These are phyloP conservation scores for Exophiala aquamarina DNA, from an alignment of 2,329 filamentous ascomycete genomes.

Conservation along the genomic window DNA sequence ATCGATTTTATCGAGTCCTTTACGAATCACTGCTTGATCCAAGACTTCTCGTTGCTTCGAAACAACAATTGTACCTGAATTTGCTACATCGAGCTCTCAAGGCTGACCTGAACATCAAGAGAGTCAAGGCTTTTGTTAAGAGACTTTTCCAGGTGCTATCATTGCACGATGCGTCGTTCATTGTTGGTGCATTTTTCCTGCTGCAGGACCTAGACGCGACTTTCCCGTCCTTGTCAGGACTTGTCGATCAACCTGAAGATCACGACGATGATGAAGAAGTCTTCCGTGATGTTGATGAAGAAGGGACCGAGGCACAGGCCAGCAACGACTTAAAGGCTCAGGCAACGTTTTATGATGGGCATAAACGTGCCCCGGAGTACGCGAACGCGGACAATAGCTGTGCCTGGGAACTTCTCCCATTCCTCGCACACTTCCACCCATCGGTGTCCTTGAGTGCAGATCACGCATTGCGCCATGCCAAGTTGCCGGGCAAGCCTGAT, in stretches of 20 bases:
- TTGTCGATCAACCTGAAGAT: conserved; percentile 79
- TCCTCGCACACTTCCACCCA: conserved; percentile 83
- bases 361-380: conserved; percentile 88
- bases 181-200: conserved; percentile 89
- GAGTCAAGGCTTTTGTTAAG: conserved; percentile 95
- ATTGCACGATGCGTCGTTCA: conserved; percentile 87
- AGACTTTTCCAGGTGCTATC: conserved; percentile 83
- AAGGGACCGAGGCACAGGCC: conserved; percentile 29
- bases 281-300: conserved; percentile 65
- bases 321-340: conserved; percentile 33
- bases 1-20: conserved; percentile 90
- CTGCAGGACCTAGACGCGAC: conserved; percentile 75
- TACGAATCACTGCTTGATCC: conserved; percentile 95
- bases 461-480: conserved; percentile 66
- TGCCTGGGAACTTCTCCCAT: conserved; percentile 83
- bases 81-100: conserved; percentile 85
- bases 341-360: conserved; percentile 68
- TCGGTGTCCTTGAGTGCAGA: conserved; percentile 83
- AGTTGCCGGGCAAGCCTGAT: conserved; percentile 83
- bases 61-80: conserved; percentile 93
- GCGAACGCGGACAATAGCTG: conserved; percentile 92
- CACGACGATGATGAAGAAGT: conserved; percentile 72
- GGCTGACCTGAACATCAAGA: conserved; percentile 82
- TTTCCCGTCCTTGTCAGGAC: conserved; percentile 76
- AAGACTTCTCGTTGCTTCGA: conserved; percentile 83